phyloP scores from a whole-genome alignment of 1,139 yeast genomes.

The Zygoascus sp. region DNA sequence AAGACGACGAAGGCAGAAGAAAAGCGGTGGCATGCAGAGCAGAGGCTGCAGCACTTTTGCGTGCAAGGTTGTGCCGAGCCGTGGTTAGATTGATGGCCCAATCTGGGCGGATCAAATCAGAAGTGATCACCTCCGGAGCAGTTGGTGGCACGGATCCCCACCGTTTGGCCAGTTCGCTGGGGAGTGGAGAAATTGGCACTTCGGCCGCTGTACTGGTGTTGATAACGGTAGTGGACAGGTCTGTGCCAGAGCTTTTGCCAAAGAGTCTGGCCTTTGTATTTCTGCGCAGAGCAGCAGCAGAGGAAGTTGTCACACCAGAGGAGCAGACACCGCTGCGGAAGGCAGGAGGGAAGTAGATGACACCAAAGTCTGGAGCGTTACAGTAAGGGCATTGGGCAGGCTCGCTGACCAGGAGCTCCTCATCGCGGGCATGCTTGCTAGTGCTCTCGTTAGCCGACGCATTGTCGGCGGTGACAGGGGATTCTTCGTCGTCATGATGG shows the following conservation, averaged over 20 bases:
- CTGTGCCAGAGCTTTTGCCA: constrained; percentile 6
- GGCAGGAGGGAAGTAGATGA: constrained; percentile 65
- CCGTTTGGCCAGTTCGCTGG: constrained; percentile 12
- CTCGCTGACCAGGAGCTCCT: constrained; percentile 56
- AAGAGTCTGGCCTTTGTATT: constrained; percentile 3
- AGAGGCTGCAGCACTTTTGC: constrained; percentile 89
- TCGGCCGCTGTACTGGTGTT: constrained; percentile 4
- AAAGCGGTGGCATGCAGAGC: constrained; percentile 84
- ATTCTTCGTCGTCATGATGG: constrained; percentile 48
- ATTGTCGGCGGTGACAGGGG: constrained; percentile 17
- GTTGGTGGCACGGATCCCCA: constrained; percentile 29
- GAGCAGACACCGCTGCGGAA: constrained; percentile 33
- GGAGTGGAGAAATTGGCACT: constrained; percentile 1
- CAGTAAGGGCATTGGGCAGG: constrained; percentile 93
- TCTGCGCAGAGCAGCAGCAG: constrained; percentile 11
- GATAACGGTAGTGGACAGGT: constrained; percentile 6
- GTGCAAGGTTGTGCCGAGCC: constrained; percentile 73
- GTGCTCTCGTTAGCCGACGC: constrained; percentile 22
- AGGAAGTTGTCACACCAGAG: constrained; percentile 15
- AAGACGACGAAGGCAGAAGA: constrained; percentile 33
- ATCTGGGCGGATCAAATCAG: constrained; percentile 83
- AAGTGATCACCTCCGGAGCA: constrained; percentile 48
- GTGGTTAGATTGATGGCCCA: constrained; percentile 74
- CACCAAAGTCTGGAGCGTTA: constrained; percentile 82
- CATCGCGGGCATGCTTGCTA: constrained; percentile 13